Percentiles rank a stretch among this genome's conserved stretches.
These are phyloP conservation scores for Thozetella sp. DNA, from an alignment of 495 filamentous ascomycete species.

Conservation along the genomic window DNA sequence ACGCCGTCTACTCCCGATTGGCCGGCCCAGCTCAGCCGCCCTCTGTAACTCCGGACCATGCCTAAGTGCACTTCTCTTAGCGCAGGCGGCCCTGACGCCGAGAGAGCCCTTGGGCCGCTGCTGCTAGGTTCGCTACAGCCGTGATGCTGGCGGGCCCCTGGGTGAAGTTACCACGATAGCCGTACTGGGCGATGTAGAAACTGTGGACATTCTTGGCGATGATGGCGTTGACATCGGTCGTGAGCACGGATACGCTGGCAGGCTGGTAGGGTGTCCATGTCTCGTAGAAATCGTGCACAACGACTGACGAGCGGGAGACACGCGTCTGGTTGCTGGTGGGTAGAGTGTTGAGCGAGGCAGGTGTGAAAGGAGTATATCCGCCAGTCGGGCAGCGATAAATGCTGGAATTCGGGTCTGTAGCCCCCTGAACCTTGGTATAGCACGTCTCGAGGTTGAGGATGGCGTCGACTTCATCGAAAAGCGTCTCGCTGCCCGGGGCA, in stretches of 20 bases:
- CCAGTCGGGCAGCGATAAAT: conserved; percentile 1
- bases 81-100: not conserved
- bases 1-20: too few relatives aligned
- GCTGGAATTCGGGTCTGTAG: not conserved
- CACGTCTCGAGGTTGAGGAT: conserved; percentile 7
- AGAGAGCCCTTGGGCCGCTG: not conserved
- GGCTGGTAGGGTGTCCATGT: not conserved
- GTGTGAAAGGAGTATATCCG: conserved; percentile 6
- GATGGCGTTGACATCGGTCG: conserved; percentile 1
- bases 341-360: not conserved
- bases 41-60: too few relatives aligned
- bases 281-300: conserved; percentile 9
- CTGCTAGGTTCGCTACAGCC: conserved; percentile 1
- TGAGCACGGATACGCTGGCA: not conserved
- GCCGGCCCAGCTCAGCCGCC: too few relatives aligned
- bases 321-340: not conserved
- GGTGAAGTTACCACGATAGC: conserved; percentile 5
- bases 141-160: conserved; percentile 1
- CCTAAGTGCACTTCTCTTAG: too few relatives aligned
- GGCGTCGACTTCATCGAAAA: conserved; percentile 4
- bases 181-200: conserved; percentile 6
- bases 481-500: conserved; percentile 4
- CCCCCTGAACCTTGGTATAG: conserved; percentile 1
- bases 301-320: not conserved
- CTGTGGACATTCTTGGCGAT: conserved; percentile 5